Evolutionary conservation across 225 moss, liverwort and hornwort genomes (phyloP), one percentile per base, ranked within the genome.

Genomic region (Bryum argenteum): DNA sequence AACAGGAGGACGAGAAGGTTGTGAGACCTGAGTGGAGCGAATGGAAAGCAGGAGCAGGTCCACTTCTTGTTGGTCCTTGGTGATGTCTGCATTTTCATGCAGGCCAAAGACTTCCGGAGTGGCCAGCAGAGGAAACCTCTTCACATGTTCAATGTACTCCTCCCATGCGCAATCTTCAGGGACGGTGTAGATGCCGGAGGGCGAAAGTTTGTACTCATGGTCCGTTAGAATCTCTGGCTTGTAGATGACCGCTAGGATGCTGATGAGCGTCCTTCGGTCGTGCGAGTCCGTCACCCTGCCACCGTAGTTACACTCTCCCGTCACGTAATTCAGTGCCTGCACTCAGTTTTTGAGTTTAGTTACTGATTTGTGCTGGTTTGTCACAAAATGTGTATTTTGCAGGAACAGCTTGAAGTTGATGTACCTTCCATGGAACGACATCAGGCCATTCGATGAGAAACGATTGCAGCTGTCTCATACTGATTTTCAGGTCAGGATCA

Each of bases 301-400:
- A 2, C 94, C 94, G 11, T 95, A 95, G 62, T 95, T 92, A 74
- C 94, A 95, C 18, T 95, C 90, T 4, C 92, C 92, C 0, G 83
- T 92, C 5, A 89, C 79, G 14, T 92, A 95, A 39, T 87, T 78
- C 61, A 95, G 74, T 0, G 95, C 90, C 91, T 48, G 17, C 48
- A 48, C 3, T 33, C 33, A 26, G n/a, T n/a, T n/a, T n/a, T n/a
- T n/a, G n/a, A 2, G 4, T 2, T 26, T 2, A 26, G 26, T 26
- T 26, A 33, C 7, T 6, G 33, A 4, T 33, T 33, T 33, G 2
- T 33, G 33, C 5, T 33, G 7, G 7, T 33, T 33, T 33, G 33
- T 44, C 44, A 44, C 4, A 44, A 11, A 44, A 44, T 44, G 11
- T 44, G 3, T 2, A 44, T 44, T 44, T 44, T 6, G 1, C 0